Percentiles rank a stretch among this genome's conserved stretches.
These are phyloP conservation scores for Nyctanthes arbortristis DNA, from an alignment of 257 asterid genomes.

Conservation along the genomic window DNA sequence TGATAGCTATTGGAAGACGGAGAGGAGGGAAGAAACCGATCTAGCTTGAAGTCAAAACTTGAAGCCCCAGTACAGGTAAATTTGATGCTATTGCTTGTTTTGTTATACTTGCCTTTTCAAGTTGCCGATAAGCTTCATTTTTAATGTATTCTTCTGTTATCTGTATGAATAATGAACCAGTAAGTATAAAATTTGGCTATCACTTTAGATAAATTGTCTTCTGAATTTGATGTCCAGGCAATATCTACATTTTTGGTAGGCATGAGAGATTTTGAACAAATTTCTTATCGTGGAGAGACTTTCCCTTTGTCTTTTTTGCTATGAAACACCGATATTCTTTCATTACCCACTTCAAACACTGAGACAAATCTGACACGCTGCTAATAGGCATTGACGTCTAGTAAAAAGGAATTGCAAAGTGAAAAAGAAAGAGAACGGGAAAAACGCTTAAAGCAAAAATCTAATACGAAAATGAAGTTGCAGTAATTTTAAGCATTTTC, in stretches of 20 bases:
- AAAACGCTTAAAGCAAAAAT: too few species aligned
- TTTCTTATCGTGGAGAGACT: not conserved
- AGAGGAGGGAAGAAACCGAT: constrained; percentile 80
- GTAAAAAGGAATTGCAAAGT: too few species aligned
- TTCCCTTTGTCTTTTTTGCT: not conserved
- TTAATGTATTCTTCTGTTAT: not conserved
- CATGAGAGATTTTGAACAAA: not conserved
- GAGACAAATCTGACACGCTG: too few species aligned
- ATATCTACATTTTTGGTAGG: not conserved
- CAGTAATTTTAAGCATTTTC: too few species aligned
- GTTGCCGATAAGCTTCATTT: not conserved
- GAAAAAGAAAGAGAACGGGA: too few species aligned
- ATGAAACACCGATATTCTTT: too few species aligned
- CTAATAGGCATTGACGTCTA: too few species aligned
- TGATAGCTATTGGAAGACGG: constrained; percentile 92
- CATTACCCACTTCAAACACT: too few species aligned
- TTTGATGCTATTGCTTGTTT: constrained; percentile 17
- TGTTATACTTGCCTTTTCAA: constrained; percentile 14
- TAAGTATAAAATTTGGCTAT: not conserved
- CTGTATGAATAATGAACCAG: not conserved
- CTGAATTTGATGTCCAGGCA: not conserved
- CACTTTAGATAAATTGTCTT: not conserved
- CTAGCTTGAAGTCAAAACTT: constrained; percentile 79
- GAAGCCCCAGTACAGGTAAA: constrained; percentile 97
- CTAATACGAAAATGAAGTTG: too few species aligned